phyloP scores from a whole-genome alignment of 768 basidiomycete genomes.

The Tremella mesenterica region DNA sequence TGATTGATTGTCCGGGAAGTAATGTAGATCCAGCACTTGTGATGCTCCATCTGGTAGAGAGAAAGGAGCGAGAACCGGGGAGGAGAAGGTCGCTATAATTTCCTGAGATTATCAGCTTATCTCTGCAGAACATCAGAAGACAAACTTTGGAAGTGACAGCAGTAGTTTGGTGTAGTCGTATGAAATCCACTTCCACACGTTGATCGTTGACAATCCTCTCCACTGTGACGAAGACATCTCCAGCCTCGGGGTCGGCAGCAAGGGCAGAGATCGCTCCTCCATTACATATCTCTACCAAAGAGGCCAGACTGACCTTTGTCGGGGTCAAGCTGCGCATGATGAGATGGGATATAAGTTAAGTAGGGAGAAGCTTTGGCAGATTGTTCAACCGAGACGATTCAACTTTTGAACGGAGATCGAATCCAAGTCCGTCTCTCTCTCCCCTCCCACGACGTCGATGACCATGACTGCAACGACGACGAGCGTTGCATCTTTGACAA shows the following conservation, averaged over 20 bases:
- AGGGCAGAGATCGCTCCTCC: constrained; percentile 1
- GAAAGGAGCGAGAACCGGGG: constrained; percentile 31
- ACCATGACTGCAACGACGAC: not conserved
- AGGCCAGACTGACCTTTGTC: not conserved
- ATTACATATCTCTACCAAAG: not conserved
- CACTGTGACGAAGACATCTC: constrained; percentile 52
- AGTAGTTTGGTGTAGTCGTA: constrained; percentile 40
- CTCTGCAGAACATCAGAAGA: no score
- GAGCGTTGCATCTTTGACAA: not conserved
- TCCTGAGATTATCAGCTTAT: constrained; percentile 13
- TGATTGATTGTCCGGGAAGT: constrained; percentile 62
- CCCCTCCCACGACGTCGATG: not conserved
- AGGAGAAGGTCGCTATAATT: constrained; percentile 29
- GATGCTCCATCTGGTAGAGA: constrained; percentile 14
- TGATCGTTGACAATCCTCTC: constrained; percentile 48
- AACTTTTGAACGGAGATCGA: not conserved
- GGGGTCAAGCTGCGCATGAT: not conserved
- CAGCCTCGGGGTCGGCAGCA: constrained; percentile 35
- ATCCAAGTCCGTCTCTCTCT: not conserved
- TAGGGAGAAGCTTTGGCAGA: not conserved
- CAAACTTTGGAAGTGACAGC: not conserved
- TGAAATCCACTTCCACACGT: constrained; percentile 55
- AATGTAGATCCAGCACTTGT: constrained; percentile 57
- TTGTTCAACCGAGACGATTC: not conserved
- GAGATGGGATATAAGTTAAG: not conserved